These are phyloP conservation scores for Suhomyces terraborum DNA, from an alignment of 1,139 yeast species.

Conservation along the genomic window DNA sequence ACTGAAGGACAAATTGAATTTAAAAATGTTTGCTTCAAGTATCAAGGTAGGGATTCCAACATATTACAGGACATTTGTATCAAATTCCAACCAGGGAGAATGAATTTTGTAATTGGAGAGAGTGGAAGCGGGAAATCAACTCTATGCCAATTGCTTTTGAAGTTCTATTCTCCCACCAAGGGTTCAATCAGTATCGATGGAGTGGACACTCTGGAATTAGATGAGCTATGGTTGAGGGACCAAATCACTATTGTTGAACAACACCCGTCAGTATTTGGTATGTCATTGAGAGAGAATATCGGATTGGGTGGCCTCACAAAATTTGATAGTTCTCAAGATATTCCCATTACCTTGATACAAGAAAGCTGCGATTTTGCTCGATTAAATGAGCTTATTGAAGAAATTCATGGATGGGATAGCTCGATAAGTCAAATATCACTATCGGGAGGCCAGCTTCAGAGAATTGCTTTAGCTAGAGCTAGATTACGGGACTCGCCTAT, in stretches of 20 bases:
- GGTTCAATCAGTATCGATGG: conserved; percentile 64
- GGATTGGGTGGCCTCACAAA: conserved; percentile 41
- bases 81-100: conserved; percentile 44
- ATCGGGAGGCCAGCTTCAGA: conserved; percentile 93
- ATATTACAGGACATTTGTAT: conserved; percentile 52
- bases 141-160: conserved; percentile 59
- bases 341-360: conserved; percentile 31
- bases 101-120: conserved; percentile 72
- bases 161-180: conserved; percentile 49
- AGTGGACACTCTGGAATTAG: conserved; percentile 42
- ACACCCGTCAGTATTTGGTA: conserved; percentile 63
- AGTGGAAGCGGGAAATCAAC: conserved; percentile 96
- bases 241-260: conserved; percentile 78
- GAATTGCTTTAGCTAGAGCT: conserved; percentile 83
- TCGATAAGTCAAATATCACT: conserved; percentile 52
- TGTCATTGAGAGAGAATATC: conserved; percentile 64
- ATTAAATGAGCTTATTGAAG: conserved; percentile 47
- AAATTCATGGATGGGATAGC: conserved; percentile 58
- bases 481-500: conserved; percentile 69
- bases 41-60: conserved; percentile 54
- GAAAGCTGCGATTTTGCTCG: conserved; percentile 57
- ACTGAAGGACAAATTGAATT: conserved; percentile 50
- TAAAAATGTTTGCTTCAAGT: conserved; percentile 56
- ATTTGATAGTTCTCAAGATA: conserved; percentile 24
- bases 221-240: conserved; percentile 55